Base-by-base conservation (phyloP, 2,329 filamentous ascomycete genomes). In the Daldinia eschscholtzii region DNA sequence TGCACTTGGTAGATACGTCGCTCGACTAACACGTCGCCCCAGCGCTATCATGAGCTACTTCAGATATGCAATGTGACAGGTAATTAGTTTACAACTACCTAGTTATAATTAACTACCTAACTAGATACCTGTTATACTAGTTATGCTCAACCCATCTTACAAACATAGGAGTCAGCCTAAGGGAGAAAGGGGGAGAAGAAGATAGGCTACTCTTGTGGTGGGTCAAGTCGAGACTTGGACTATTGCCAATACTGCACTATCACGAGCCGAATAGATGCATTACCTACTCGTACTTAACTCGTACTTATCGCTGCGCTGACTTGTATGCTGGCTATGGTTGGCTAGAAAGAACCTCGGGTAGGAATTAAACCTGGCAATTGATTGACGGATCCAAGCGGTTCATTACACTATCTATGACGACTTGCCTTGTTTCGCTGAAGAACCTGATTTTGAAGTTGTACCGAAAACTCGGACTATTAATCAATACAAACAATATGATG, bases 401-500 rank as follows among this genome's bases (percentile, higher is more conserved):
- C 56, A 57, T 59, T 41, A 41, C 50, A 57, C 50, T 41, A 41
- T 42, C 61, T 61, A 64, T 67, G 67, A 64, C 60, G 67, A 62
- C 26, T 48, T 55, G 20, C 30, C 20, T 39, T 23, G n/a, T 26
- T 35, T 61, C 18, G 26, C 50, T 20, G 30, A 56, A 56, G 39
- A 67, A 65, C 46, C 20, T 58, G 57, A 62, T 65, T 63, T 52
- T 56, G n/a, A 37, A 57, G 62, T 68, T 53, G 62, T 56, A 68
- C 62, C 39, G 57, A 37, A 57, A 26, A 60, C 28, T 59, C 42
- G 46, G 66, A 65, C 62, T 65, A 65, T 62, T 65, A 68, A 64
- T 64, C 57, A 64, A 64, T 64, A 41, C 57, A 63, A 60, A 59
- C 42, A 67, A 70, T 70, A 65, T 70, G 23, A 53, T 52, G 2